phyloP scores from a whole-genome alignment of 1,284 basidiomycete genomes.

The Ceratobasidium sp. region DNA sequence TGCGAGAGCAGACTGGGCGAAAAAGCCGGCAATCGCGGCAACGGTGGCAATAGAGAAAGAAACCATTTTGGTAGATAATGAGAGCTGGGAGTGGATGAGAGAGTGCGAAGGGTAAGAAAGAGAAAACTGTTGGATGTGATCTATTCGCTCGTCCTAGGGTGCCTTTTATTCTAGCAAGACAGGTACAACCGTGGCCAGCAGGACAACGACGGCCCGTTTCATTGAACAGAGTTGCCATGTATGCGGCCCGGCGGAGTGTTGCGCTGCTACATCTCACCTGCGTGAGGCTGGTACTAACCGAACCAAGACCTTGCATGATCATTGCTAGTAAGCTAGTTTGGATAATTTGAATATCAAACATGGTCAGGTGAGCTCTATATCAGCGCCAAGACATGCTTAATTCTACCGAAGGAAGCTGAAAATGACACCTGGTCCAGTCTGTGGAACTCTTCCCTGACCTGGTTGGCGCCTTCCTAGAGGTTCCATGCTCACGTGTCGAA shows the following conservation, averaged over 20 bases:
- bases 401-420: no score
- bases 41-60: background rate
- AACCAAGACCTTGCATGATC: no score
- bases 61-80: background rate
- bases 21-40: background rate
- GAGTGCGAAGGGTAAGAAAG: background rate
- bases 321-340: no score
- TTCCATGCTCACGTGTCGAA: no score
- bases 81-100: background rate
- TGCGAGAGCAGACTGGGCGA: no score
- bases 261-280: background rate
- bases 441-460: no score
- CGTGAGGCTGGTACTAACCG: no score
- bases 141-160: background rate
- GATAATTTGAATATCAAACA: no score
- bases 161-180: background rate
- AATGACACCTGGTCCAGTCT: no score
- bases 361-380: no score
- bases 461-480: no score
- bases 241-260: background rate
- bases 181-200: background rate
- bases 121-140: conserved; percentile 12
- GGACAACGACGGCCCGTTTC: conserved; percentile 13
- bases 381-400: no score
- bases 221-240: background rate